These are phyloP conservation scores for Candolleomyces eurysporus DNA, from an alignment of 768 basidiomycete species.

Conservation along the genomic window DNA sequence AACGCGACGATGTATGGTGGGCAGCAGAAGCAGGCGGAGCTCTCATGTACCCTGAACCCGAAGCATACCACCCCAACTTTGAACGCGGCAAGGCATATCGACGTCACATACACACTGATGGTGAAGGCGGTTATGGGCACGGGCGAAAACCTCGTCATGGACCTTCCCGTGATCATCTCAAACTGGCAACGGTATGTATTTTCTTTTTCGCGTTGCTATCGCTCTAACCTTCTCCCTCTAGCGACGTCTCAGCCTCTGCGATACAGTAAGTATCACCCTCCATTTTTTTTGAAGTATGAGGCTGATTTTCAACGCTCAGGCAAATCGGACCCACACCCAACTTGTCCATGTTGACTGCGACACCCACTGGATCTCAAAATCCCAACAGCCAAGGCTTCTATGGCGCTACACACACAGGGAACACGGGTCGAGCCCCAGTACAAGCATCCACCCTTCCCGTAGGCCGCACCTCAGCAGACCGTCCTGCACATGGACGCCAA, in stretches of 20 bases:
- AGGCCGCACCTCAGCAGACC: not conserved
- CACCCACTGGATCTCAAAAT: not conserved
- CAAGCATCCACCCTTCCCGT: slow-evolving; percentile 10
- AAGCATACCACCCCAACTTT: slow-evolving; percentile 80
- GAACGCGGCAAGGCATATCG: slow-evolving; percentile 80
- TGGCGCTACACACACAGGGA: slow-evolving; percentile 1
- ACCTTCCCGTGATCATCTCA: slow-evolving; percentile 77
- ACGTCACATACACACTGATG: slow-evolving; percentile 75
- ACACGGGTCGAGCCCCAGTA: not conserved
- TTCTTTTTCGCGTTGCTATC: slow-evolving; percentile 23
- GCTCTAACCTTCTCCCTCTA: not conserved
- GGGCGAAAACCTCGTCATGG: slow-evolving; percentile 61
- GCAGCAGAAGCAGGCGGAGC: slow-evolving; percentile 67
- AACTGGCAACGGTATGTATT: slow-evolving; percentile 73
- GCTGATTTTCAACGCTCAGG: slow-evolving; percentile 22
- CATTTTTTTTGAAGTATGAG: not conserved
- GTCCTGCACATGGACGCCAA: not conserved
- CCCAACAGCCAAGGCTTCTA: slow-evolving; percentile 8
- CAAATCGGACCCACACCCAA: slow-evolving; percentile 47
- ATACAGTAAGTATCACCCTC: not conserved
- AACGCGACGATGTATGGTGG: slow-evolving; percentile 76
- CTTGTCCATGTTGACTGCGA: slow-evolving; percentile 38
- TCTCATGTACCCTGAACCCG: slow-evolving; percentile 65
- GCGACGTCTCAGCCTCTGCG: not conserved
- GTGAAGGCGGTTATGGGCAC: slow-evolving; percentile 79